Evolutionary conservation across 208 protist genomes (phyloP).

Genomic region (Trypanosoma boissoni): DNA sequence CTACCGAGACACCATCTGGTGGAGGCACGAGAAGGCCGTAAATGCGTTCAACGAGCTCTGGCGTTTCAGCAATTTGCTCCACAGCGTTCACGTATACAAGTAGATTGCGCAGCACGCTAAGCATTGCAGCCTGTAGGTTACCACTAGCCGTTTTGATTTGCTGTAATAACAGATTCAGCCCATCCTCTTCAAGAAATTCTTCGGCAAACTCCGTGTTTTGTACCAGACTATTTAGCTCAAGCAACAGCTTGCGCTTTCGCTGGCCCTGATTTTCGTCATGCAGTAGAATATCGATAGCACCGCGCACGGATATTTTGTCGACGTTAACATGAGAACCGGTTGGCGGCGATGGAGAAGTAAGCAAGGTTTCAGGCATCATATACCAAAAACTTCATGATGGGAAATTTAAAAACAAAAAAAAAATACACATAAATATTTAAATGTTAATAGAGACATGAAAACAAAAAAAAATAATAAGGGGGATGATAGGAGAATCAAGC

Average conservation of each 20-base stretch:
- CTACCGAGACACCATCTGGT: slow-evolving; percentile 8
- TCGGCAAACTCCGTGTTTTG: slow-evolving; percentile 31
- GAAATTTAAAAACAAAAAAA: not conserved
- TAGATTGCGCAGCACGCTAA: slow-evolving; percentile 26
- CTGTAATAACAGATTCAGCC: slow-evolving; percentile 26
- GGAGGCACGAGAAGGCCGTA: slow-evolving; percentile 30
- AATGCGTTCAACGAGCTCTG: slow-evolving; percentile 31
- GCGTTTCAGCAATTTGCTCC: slow-evolving; percentile 33
- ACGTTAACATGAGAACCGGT: not conserved
- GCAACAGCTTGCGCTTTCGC: slow-evolving; percentile 26
- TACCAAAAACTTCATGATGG: no score
- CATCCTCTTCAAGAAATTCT: slow-evolving; percentile 35
- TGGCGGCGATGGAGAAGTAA: not conserved
- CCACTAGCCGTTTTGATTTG: slow-evolving; percentile 24
- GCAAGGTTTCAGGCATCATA: not conserved
- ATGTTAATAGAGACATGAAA: not conserved
- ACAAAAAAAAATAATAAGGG: not conserved
- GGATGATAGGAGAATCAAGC: not conserved
- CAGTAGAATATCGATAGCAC: slow-evolving; percentile 26
- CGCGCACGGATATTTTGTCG: slow-evolving; percentile 12
- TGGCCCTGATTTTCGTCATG: slow-evolving; percentile 22
- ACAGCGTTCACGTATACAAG: slow-evolving; percentile 40
- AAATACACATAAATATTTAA: no score
- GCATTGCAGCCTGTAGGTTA: slow-evolving; percentile 26
- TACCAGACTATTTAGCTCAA: slow-evolving; percentile 24